Evolutionary conservation across 768 basidiomycete species (phyloP), one percentile per base, ranked within the genome.

Genomic region (Kwoniella shandongensis): DNA sequence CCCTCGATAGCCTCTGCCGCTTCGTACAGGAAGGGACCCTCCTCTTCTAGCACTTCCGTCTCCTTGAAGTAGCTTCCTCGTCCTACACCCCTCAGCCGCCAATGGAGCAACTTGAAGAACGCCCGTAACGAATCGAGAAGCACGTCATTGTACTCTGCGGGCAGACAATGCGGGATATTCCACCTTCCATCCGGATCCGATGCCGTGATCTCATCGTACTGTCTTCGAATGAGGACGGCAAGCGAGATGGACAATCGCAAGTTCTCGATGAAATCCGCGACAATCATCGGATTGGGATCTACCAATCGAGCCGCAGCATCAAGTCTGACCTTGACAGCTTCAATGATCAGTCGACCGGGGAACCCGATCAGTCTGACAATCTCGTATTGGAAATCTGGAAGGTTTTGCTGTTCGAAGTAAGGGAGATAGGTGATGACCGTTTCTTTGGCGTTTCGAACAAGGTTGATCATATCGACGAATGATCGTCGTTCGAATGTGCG

Each of bases 21-120:
- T 74, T 89, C 89, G 63, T 88, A 89, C 77, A 98, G 86, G 20
- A 94, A 93, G 18, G 88, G 87, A 89, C 92, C 94, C 68, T 98
- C 92, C 5, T 88, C 86, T 73, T 99, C 94, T 35, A 99, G 81
- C n/a, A 98, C 85, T 74, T 98, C 94, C 0, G 93, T 96, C 80
- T 99, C 96, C 72, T 93, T 91, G 81, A 98, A 93, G 77, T 94
- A 89, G 45, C 93, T 90, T 18, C 88, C 88, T 74, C 90, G 91
- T 57, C 86, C 83, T 18, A 88, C 90, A 62, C 89, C 88, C 80
- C 94, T 94, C 49, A 99, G 81, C 76, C 97, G 94, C 89, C 88
- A 91, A 64, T 94, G 91, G 20, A 98, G 86, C 32, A 99, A 81
- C 70, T 84, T 87, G 82, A 99, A 99, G 78, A 98, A 93, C 70